These are phyloP conservation scores for Trametes maxima DNA, from an alignment of 768 basidiomycete genomes.

Conservation along the genomic window DNA sequence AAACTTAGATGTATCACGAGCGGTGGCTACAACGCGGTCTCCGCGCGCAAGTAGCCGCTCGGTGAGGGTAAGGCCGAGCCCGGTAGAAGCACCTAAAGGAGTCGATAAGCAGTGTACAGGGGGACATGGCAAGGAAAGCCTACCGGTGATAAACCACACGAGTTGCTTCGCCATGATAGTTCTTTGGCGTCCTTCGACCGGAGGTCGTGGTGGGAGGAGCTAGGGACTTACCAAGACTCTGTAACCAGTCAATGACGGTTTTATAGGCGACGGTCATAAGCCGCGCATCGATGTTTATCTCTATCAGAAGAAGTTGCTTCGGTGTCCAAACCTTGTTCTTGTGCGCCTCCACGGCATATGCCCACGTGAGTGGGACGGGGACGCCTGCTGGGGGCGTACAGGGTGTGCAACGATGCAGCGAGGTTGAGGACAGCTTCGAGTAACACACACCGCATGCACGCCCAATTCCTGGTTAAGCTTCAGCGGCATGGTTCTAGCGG, in stretches of 20 bases:
- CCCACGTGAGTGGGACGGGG: background rate
- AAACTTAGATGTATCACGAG: background rate
- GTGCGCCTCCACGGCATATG: background rate
- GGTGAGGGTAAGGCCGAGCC: conserved; percentile 32
- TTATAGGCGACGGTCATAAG: background rate
- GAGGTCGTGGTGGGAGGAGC: background rate
- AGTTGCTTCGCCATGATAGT: background rate
- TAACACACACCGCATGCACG: background rate
- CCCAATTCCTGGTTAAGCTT: background rate
- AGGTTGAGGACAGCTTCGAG: no score
- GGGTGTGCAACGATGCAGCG: no score
- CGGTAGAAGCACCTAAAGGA: conserved; percentile 28
- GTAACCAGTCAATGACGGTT: background rate
- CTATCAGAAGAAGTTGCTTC: conserved; percentile 1
- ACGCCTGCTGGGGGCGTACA: no score
- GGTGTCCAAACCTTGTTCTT: background rate
- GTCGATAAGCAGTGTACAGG: background rate
- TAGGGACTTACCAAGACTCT: background rate
- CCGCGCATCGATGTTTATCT: background rate
- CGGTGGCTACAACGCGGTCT: conserved; percentile 26
- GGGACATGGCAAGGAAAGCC: background rate
- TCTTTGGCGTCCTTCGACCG: no score
- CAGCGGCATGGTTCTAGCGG: background rate
- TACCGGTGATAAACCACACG: conserved; percentile 33
- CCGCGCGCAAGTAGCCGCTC: conserved; percentile 30